A percentile compares a stretch with the other conserved stretches of the same genome.
These are phyloP conservation scores for Agaricus blazei DNA, from an alignment of 768 basidiomycete genomes.

Conservation along the genomic window DNA sequence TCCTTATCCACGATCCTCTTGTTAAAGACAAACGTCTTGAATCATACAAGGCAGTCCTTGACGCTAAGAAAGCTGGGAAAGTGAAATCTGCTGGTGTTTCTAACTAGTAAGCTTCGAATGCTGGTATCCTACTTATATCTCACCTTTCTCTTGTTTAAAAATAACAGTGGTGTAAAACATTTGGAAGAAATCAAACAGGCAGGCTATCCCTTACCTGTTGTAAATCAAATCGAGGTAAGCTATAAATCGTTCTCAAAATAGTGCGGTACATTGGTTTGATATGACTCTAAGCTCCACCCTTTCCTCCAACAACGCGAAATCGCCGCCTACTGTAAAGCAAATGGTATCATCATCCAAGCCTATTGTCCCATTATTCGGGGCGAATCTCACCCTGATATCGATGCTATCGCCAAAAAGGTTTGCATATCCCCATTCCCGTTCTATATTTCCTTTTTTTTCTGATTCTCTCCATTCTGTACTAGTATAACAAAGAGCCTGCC, in stretches of 20 bases:
- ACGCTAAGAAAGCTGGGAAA: slow-evolving; percentile 57
- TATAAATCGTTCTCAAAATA: neutral
- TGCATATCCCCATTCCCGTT: neutral
- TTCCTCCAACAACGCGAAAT: slow-evolving; percentile 73
- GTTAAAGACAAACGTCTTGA: slow-evolving; percentile 55
- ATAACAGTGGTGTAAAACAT: slow-evolving; percentile 52
- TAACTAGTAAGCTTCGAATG: slow-evolving; percentile 53
- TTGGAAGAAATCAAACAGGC: slow-evolving; percentile 62
- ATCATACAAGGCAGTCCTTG: slow-evolving; percentile 63
- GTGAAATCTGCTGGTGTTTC: slow-evolving; percentile 70
- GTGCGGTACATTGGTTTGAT: neutral
- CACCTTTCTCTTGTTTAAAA: neutral
- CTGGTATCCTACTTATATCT: no score
- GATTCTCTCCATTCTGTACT: neutral
- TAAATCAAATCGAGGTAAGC: slow-evolving; percentile 73
- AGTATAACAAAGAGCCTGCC: slow-evolving; percentile 57
- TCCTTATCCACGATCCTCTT: slow-evolving; percentile 68
- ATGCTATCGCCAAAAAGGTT: slow-evolving; percentile 11
- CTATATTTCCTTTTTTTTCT: neutral
- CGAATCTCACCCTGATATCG: slow-evolving; percentile 8
- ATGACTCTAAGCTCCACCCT: slow-evolving; percentile 53
- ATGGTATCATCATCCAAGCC: slow-evolving; percentile 57
- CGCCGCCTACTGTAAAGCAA: slow-evolving; percentile 60
- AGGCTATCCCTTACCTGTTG: slow-evolving; percentile 55
- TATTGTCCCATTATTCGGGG: slow-evolving; percentile 68